phyloP scores from a whole-genome alignment of 2,329 filamentous ascomycete genomes.

The Juglanconis juglandina region DNA sequence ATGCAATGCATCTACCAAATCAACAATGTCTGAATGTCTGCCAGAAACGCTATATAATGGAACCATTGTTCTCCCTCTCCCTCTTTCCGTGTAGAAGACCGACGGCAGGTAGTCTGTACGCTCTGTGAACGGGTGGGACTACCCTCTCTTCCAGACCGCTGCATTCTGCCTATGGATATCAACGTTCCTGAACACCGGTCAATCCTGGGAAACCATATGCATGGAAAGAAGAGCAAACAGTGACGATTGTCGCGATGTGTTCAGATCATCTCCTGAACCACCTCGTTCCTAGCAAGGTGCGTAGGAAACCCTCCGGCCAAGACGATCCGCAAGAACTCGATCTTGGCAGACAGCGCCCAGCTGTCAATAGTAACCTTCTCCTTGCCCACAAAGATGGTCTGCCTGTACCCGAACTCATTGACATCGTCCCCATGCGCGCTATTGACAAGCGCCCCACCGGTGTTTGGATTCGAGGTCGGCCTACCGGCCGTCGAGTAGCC shows the following conservation, averaged over 20 bases:
- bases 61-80: background rate
- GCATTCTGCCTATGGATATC: slow-evolving; percentile 14
- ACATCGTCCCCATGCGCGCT: slow-evolving; percentile 37
- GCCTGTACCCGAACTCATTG: slow-evolving; percentile 50
- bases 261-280: slow-evolving; percentile 34
- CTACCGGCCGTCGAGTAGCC: slow-evolving; percentile 49
- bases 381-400: slow-evolving; percentile 47
- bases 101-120: too few relatives aligned
- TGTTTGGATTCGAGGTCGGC: slow-evolving; percentile 39
- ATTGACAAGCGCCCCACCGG: slow-evolving; percentile 38
- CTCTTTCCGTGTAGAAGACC: background rate
- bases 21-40: background rate
- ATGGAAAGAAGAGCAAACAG: background rate
- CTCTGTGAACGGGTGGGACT: too few relatives aligned
- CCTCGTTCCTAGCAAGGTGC: slow-evolving; percentile 39
- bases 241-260: background rate
- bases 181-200: slow-evolving; percentile 3
- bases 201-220: background rate
- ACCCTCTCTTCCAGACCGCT: background rate
- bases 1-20: background rate
- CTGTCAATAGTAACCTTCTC: slow-evolving; percentile 44
- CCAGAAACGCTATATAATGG: background rate
- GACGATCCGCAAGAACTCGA: slow-evolving; percentile 46
- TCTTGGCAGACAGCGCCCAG: slow-evolving; percentile 48
- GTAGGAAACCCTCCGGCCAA: slow-evolving; percentile 43